Evolutionary conservation across 2,329 filamentous ascomycete species (phyloP).

Genomic region (Metarhizium humberi): DNA sequence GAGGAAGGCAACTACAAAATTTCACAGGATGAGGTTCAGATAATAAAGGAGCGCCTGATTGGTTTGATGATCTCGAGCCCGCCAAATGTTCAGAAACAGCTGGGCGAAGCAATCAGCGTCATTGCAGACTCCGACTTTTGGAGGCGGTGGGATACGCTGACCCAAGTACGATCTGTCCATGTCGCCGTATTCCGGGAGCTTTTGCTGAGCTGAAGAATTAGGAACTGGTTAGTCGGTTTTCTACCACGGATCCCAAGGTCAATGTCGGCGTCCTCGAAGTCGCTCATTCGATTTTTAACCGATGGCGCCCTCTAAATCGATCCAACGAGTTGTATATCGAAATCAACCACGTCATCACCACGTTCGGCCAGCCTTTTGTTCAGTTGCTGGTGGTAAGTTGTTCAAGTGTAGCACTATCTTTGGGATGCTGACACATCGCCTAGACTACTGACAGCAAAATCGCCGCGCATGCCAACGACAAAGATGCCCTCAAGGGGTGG

Average conservation of each 20-base stretch:
- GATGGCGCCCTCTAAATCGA: conserved; percentile 89
- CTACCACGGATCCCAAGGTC: conserved; percentile 67
- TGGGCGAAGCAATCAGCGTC: conserved; percentile 92
- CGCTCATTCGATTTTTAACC: conserved; percentile 93
- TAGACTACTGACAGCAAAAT: conserved; percentile 63
- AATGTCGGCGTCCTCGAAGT: conserved; percentile 96
- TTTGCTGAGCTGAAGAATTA: conserved; percentile 19
- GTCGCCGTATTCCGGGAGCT: background rate
- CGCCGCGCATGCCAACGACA: conserved; percentile 65
- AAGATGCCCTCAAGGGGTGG: conserved; percentile 62
- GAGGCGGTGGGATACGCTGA: conserved; percentile 91
- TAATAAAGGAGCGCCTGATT: conserved; percentile 92
- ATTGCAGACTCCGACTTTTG: conserved; percentile 98
- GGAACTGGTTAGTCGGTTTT: conserved; percentile 84
- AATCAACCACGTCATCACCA: conserved; percentile 87
- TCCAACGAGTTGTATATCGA: conserved; percentile 90
- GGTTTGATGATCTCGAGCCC: conserved; percentile 94
- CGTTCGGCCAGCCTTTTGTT: conserved; percentile 78
- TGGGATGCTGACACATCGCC: conserved; percentile 3
- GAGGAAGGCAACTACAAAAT: conserved; percentile 93
- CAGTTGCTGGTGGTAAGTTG: conserved; percentile 60
- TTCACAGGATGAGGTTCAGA: conserved; percentile 67
- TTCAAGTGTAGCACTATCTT: background rate
- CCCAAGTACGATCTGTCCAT: conserved; percentile 44
- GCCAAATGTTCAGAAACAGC: conserved; percentile 77